phyloP scores from a whole-genome alignment of 2,329 filamentous ascomycete species.

The Lasiodiplodia gonubiensis region DNA sequence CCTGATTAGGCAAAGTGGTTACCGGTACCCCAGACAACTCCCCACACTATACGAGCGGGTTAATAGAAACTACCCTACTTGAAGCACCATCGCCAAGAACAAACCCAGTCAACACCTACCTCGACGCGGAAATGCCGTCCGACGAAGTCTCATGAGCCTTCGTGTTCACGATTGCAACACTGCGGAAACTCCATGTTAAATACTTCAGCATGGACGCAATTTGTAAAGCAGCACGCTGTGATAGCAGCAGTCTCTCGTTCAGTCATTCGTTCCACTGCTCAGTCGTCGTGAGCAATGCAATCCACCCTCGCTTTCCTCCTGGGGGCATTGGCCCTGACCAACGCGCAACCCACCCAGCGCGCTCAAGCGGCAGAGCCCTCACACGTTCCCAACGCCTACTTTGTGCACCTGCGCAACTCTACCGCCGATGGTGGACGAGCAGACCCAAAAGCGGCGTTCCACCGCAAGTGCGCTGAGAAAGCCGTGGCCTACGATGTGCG shows the following conservation, averaged over 20 bases:
- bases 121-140: background rate
- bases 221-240: background rate
- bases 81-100: constrained; percentile 3
- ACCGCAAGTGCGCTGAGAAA: constrained; percentile 7
- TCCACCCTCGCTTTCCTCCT: background rate
- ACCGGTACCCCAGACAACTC: constrained; percentile 8
- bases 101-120: background rate
- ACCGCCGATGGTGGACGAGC: background rate
- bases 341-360: background rate
- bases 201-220: background rate
- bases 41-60: constrained; percentile 13
- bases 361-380: background rate
- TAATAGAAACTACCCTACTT: constrained; percentile 8
- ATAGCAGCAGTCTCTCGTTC: background rate
- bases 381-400: constrained; percentile 2
- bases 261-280: background rate
- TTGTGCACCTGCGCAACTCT: background rate
- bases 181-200: background rate
- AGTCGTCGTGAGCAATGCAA: background rate
- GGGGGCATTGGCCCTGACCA: background rate
- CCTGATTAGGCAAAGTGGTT: background rate
- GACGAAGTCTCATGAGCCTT: background rate
- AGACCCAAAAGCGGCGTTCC: background rate
- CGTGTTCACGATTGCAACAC: no score
- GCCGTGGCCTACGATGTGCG: constrained; percentile 3